A percentile compares a stretch with the other conserved stretches of the same genome.
These are phyloP conservation scores for Collariella sp. DNA, from an alignment of 495 filamentous ascomycete species.

Conservation along the genomic window DNA sequence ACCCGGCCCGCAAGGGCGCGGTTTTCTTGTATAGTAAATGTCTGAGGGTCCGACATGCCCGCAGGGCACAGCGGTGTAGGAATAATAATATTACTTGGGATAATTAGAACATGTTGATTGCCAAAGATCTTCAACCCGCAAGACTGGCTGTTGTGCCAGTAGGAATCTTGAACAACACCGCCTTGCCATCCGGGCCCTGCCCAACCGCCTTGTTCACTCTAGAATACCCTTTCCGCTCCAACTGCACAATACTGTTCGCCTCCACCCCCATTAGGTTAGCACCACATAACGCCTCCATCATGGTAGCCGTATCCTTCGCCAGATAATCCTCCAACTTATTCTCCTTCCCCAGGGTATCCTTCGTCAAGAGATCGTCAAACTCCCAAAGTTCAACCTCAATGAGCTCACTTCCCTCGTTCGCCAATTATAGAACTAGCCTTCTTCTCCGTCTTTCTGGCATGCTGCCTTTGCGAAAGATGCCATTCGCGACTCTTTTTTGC, in stretches of 20 bases:
- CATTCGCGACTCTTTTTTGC: slow-evolving; percentile 3
- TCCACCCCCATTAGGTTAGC: not conserved
- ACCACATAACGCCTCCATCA: not conserved
- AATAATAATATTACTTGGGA: no score
- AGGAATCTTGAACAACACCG: slow-evolving; percentile 2
- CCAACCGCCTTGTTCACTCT: not conserved
- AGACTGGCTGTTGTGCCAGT: not conserved
- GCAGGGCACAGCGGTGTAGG: no score
- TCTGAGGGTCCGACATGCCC: no score
- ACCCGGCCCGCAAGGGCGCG: no score
- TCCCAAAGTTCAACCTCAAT: slow-evolving; percentile 71
- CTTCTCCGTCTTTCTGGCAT: slow-evolving; percentile 80
- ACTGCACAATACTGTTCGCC: not conserved
- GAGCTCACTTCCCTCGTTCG: slow-evolving; percentile 57
- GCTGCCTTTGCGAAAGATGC: slow-evolving; percentile 2
- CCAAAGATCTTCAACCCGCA: no score
- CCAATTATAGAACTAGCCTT: slow-evolving; percentile 86
- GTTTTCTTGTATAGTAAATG: no score
- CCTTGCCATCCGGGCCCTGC: not conserved
- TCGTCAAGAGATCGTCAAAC: slow-evolving; percentile 83
- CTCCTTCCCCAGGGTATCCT: slow-evolving; percentile 74
- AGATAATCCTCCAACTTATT: slow-evolving; percentile 72
- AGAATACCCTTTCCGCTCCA: slow-evolving; percentile 1
- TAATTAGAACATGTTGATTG: no score
- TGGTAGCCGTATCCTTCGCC: slow-evolving; percentile 55